A percentile compares a stretch with the other conserved stretches of the same genome.
Conservation (phyloP, 345 rosid species). For the Populus davidiana region DNA sequence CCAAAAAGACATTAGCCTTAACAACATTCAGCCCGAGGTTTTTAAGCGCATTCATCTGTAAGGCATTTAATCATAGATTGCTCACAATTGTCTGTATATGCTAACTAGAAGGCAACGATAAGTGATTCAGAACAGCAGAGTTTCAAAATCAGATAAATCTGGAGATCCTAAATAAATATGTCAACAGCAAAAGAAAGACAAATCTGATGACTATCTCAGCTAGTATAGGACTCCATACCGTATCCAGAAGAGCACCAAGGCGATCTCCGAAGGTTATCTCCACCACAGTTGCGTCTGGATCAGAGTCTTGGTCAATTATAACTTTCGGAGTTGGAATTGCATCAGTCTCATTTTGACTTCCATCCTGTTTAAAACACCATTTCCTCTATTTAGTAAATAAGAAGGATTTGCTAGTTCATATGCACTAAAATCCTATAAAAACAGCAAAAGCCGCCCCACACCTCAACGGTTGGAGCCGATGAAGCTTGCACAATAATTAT, state of each 20-base stretch:
- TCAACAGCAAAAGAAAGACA: neutral
- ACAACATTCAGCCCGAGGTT: constrained; percentile 90
- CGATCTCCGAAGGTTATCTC: constrained; percentile 96
- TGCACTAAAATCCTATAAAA: neutral
- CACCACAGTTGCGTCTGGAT: constrained; percentile 78
- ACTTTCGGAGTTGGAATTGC: constrained; percentile 83
- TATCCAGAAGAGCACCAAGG: constrained; percentile 95
- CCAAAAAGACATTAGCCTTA: constrained; percentile 84
- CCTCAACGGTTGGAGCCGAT: constrained; percentile 75
- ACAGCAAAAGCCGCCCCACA: constrained; percentile 28
- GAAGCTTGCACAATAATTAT: constrained; percentile 46
- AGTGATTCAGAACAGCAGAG: neutral
- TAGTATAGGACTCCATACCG: constrained; percentile 39
- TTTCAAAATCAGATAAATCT: neutral
- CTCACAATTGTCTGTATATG: constrained; percentile 1
- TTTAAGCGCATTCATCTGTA: constrained; percentile 88
- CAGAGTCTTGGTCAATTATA: constrained; percentile 89
- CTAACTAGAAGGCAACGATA: neutral
- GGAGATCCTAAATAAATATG: neutral
- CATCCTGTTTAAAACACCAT: constrained; percentile 51
- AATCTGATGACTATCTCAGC: neutral
- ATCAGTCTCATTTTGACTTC: constrained; percentile 54
- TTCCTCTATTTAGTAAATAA: constrained; percentile 12
- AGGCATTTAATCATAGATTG: constrained; percentile 19
- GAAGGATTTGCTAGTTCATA: neutral